Base-by-base conservation (phyloP, 352 stramenopile species). In the Phytopythium boreale region DNA sequence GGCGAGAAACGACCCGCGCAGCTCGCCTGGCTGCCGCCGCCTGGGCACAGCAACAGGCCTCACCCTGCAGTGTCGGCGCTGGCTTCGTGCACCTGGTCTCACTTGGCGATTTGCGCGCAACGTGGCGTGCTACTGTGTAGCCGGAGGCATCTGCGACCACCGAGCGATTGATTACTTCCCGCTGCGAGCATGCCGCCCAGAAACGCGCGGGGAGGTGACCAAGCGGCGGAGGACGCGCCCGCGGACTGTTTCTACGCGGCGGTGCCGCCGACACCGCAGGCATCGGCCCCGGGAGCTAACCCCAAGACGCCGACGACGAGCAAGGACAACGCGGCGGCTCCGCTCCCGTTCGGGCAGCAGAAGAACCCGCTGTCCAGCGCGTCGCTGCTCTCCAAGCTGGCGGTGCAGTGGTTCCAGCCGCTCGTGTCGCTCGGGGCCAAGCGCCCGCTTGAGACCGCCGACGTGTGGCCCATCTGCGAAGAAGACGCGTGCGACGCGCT, bases 341-440 rank as follows among this genome's bases (percentile, higher is more conserved):
- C 41, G 41, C 17, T 24, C 5, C 49, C 67, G 17, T 76, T 80
- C 29, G 57, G 67, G 37, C 39, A 64, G 22, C 61, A 66, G 47
- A 64, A 70, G 34, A 67, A 77, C 56, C 73, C 70, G 29, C 63
- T 80, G 22, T 34, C 53, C 12, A 53, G 26, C 20, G 73, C 73
- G 17, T 76, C 70, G 0, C 46, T 77, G 20, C 49, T 74, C 44
- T 75, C 73, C 4, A 61, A 72, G 34, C n/a, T 76, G 34, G 66
- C 47, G 10, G 72, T 69, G 55, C 31, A 34, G 7, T 80, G 73
- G 73, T 26, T 80, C 15, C 70, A 80, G 19, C 64, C 73, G 20
- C 58, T 80, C n/a, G 64, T 80, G 47, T 70, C 70, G 29, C 73
- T 78, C 52, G 73, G 73, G 31, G 68, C 68, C 27, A 62, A 71